Evolutionary conservation across 352 stramenopile genomes (phyloP), one percentile per base, ranked within the genome.

Genomic region (Phytophthora fragariae): DNA sequence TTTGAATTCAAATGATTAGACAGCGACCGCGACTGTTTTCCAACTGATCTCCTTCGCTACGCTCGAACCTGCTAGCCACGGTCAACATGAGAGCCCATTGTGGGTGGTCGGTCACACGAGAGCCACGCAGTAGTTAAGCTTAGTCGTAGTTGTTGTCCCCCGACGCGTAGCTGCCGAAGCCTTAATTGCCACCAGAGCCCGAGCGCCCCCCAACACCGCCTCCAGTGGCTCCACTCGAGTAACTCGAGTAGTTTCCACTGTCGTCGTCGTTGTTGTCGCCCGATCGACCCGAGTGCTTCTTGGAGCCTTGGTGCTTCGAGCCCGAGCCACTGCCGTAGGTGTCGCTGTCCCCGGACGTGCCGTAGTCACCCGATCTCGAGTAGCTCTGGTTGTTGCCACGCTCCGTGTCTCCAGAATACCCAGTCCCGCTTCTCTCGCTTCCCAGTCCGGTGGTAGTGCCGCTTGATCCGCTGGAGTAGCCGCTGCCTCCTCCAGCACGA

Each of bases 391-490:
- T 49, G 29, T 67, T 56, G n/a, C 31, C 53, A 21, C 46, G 54
- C 10, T 37, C 35, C 35, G 58, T 41, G n/a, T 50, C 46, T 29
- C 55, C 47, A 37, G 47, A 58, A 27, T 73, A 70, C 14, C 58
- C 60, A 11, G 59, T 37, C 17, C 17, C 15, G 47, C 33, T 74
- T 77, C 68, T 73, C n/a, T 77, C 64, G n/a, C 46, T 62, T 12
- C 55, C 62, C 21, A 64, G 17, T 29, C 57, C 55, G 24, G 44
- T 47, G 5, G 27, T 24, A 5, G 21, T 39, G 47, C 21, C 55
- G 5, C 68, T 74, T 31, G 70, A 75, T 19, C 62, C 65, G 11
- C 41, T 63, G 6, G 72, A 76, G 31, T 79, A 76, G 27, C 39
- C 31, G 15, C 39, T 75, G 19, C 15, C 35, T 57, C 61, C 74